Evolutionary conservation across 2,329 filamentous ascomycete genomes (phyloP).

Genomic region (Colletotrichum musae): DNA sequence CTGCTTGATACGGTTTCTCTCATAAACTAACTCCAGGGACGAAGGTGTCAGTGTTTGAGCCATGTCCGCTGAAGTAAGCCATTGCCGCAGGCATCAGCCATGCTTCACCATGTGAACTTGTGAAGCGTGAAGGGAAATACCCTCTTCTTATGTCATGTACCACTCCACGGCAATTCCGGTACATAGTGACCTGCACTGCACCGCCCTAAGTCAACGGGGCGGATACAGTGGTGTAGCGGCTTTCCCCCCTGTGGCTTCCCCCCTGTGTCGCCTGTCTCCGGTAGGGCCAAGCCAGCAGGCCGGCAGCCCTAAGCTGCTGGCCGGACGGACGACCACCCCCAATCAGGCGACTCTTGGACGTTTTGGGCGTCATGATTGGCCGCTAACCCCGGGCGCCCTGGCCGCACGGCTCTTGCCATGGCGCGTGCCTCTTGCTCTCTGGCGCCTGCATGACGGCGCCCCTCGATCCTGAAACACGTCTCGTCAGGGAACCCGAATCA

Average conservation of each 20-base stretch:
- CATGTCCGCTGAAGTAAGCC: slow-evolving; percentile 30
- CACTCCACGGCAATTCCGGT: background rate
- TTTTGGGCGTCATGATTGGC: slow-evolving; percentile 33
- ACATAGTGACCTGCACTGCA: background rate
- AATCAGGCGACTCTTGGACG: slow-evolving; percentile 38
- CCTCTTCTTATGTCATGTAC: background rate
- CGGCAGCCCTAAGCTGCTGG: slow-evolving; percentile 30
- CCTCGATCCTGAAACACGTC: slow-evolving; percentile 39
- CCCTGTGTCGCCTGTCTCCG: too few relatives aligned
- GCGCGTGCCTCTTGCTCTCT: slow-evolving; percentile 19
- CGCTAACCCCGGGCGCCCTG: slow-evolving; percentile 1
- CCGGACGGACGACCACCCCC: slow-evolving; percentile 35
- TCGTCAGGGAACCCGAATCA: slow-evolving; percentile 41
- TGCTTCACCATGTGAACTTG: slow-evolving; percentile 19
- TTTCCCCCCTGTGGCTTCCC: too few relatives aligned
- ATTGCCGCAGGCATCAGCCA: slow-evolving; percentile 22
- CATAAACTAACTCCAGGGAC: slow-evolving; percentile 26
- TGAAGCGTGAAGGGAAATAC: background rate
- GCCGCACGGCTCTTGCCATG: slow-evolving; percentile 27
- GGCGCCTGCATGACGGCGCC: slow-evolving; percentile 34
- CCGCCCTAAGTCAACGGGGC: background rate
- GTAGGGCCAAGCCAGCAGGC: slow-evolving; percentile 30
- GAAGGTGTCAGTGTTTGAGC: background rate
- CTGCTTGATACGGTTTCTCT: slow-evolving; percentile 17
- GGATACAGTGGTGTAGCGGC: background rate